Evolutionary conservation across 2,329 filamentous ascomycete genomes (phyloP).

Genomic region (Colletotrichum sp.): DNA sequence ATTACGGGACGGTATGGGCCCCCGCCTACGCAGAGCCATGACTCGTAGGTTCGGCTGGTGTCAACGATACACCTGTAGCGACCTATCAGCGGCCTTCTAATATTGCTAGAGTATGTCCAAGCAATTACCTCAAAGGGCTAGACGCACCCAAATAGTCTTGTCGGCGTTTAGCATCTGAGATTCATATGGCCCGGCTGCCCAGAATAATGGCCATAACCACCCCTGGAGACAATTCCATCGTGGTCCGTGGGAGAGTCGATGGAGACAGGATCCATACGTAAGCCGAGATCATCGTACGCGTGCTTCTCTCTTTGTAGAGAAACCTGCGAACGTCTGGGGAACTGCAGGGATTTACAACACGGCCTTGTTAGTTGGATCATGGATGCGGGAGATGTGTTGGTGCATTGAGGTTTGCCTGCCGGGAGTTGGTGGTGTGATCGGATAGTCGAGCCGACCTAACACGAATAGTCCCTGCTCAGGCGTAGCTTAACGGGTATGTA

Average conservation of each 20-base stretch:
- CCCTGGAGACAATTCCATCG: neutral
- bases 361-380: neutral
- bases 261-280: too few relatives aligned
- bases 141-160: neutral
- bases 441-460: neutral
- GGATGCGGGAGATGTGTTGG: neutral
- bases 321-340: neutral
- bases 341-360: neutral
- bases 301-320: neutral
- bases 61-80: neutral
- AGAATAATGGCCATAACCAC: neutral
- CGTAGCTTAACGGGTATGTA: neutral
- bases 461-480: neutral
- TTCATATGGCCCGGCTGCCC: neutral
- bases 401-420: neutral
- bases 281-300: neutral
- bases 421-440: conserved; percentile 1
- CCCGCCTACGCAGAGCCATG: neutral
- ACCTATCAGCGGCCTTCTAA: neutral
- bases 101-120: neutral
- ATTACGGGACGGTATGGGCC: neutral
- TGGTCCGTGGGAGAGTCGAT: neutral
- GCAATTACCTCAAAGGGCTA: neutral
- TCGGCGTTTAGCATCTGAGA: neutral
- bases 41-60: neutral